Evolutionary conservation across 495 filamentous ascomycete species (phyloP), one percentile per base, ranked within the genome.

Genomic region (Trichoderma orchidacearum): DNA sequence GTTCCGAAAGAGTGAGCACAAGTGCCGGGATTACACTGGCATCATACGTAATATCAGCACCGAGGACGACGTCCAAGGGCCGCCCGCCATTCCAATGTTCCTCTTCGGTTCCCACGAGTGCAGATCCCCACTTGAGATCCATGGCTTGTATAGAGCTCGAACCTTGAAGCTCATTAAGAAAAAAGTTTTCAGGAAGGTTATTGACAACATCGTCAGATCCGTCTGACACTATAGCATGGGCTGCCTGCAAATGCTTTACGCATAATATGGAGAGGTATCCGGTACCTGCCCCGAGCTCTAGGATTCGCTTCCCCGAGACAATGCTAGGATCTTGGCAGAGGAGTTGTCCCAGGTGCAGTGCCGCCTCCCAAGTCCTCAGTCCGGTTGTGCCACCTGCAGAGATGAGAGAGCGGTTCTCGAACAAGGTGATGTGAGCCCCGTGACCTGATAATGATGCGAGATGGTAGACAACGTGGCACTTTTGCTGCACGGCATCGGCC

Each of bases 251-350:
- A 63, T 86, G 73, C 60, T 85, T 87, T 3, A 86, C 86, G 60
- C 86, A 93, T 17, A 95, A 71, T 8, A 96, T 79, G 0, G 87
- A 85, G 5, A 96, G 68, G 59, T 95, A 86, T 0, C 92, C 92
- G 0, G 92, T 95, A 0, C 92, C 92, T 1, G 89, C 83, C 3
- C 93, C 92, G 13, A 96, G 75, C 64, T 97, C 92, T n/a, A 97
- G 74, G 4, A 96, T 73, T 0, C 70, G 74, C 59, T 85, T 85
- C 12, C 72, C 73, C 32, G 59, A 58, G 11, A 93, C 66, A 9
- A 70, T 36, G 2, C 59, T 57, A 5, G 71, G 66, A 56, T 68
- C 61, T 11, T 51, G 30, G 52, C 66, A 70, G 30, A 93, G 81
- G 60, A 84, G 95, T 21, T 87, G 78, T 0, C 84, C 89, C 0